Conservation (phyloP, 345 rosid genomes). For the Linum trigynum region DNA sequence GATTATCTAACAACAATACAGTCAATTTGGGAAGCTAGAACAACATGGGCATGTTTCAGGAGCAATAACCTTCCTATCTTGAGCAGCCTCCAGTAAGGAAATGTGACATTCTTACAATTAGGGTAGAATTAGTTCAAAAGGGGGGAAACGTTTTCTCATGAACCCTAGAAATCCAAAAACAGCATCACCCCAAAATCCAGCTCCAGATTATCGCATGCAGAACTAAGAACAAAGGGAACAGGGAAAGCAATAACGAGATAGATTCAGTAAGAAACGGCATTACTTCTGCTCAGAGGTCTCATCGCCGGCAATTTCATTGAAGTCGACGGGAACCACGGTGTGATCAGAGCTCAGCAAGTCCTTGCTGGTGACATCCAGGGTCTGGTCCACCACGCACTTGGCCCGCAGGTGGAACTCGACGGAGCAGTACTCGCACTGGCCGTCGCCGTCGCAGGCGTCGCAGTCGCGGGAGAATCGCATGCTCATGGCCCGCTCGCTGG, state of each 20-base stretch:
- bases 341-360: slow-evolving; percentile 79
- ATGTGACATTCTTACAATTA: neutral
- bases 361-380: slow-evolving; percentile 82
- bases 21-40: neutral
- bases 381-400: slow-evolving; percentile 71
- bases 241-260: neutral
- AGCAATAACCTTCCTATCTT: neutral
- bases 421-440: slow-evolving; percentile 94
- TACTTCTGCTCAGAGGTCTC: slow-evolving; percentile 66
- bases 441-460: slow-evolving; percentile 93
- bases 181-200: neutral
- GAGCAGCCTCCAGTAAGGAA: neutral
- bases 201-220: neutral
- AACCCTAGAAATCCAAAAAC: neutral
- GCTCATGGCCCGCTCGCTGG: slow-evolving; percentile 79
- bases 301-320: slow-evolving; percentile 39
- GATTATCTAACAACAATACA: neutral
- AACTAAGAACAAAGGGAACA: neutral
- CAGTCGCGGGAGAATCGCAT: slow-evolving; percentile 97
- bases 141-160: neutral
- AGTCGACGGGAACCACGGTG: slow-evolving; percentile 78
- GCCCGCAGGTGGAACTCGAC: slow-evolving; percentile 80
- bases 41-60: neutral
- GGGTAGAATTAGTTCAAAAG: too few species aligned
- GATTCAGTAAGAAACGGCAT: neutral